Base-by-base conservation (phyloP, 176 grass and related monocot genomes). In the Cenchrus fungigraminus region DNA sequence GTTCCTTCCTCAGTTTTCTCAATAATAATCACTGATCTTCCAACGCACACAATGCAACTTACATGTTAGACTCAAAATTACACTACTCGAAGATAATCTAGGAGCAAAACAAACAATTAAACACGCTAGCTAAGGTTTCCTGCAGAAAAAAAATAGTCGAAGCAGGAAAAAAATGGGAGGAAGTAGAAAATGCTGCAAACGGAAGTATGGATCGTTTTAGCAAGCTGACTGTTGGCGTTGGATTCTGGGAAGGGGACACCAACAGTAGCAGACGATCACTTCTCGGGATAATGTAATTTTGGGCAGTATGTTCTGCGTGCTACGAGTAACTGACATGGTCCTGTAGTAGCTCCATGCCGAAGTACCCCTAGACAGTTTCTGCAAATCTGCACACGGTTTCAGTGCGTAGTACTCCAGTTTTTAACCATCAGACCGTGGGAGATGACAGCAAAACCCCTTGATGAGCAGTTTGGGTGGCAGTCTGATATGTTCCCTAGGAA, bases 231-330 rank as follows among this genome's bases (percentile, higher is more conserved):
- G 78, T 81, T 70, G 57, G 25, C 71, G 63, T 22, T 15, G 20
- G 17, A 58, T 57, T 70, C 37, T 51, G 6, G 61, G 77, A 81
- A 55, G 4, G 59, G 2, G 60, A 42, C 34, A 57, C 32, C 14
- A 76, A 69, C 59, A 12, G 77, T 34, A 70, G n/a, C 82, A 32
- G 25, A n/a, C 46, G 71, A 80, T 46, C 77, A 31, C 11, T 54
- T 85, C 49, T 7, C 0, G 31, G 16, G 31, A 32, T 32, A 1
- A 20, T 46, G 54, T 68, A 52, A 79, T 37, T 37, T 71, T 68
- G 78, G 83, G 78, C 69, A 29, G 49, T 82, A 86, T 58, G 65
- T 58, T 77, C 46, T 22, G 74, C 37, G 58, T 43, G 65, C 20
- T 25, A 20, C 28, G 9, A 37, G 6, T 56, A 56, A 56, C 65